Evolutionary conservation across 2,329 filamentous ascomycete genomes (phyloP), one percentile per base, ranked within the genome.

Genomic region (Curvularia verruculosa): DNA sequence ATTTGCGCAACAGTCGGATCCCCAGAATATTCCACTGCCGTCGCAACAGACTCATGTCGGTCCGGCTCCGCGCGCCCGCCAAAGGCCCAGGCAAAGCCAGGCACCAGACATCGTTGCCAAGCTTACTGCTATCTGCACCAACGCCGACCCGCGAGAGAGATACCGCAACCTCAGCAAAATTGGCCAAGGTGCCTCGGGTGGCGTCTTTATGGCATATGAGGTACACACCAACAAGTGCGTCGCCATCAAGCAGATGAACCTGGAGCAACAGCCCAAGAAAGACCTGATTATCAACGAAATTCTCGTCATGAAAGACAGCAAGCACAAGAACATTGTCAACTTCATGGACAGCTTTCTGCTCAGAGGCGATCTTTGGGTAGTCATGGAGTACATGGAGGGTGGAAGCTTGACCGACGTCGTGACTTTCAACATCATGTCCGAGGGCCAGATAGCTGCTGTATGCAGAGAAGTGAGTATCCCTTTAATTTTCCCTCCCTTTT

Each of bases 381-480:
- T 98, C 31, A 99, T 99, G 95, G 95, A 99, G 79, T 99, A 94
- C 72, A 99, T 99, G 95, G 94, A 99, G 77, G 95, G 95, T 58
- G 95, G 95, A 61, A 97, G 92, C 78, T 82, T 99, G 75, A 99
- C 95, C 10, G 95, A 99, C 77, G 95, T 99, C 52, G 95, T 99
- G 54, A 99, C 95, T 3, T 98, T 96, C 79, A 98, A 98, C 79
- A 96, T 98, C 72, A 98, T 99, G 95, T 94, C 90, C 7, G 95
- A 99, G 77, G 92, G 91, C 2, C 95, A 98, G 79, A 98, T 99
- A 72, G 93, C 95, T 9, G 92, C 93, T 2, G 94, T 99, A 19
- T 98, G 94, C 79, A 85, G 92, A 70, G 95, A 99, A 77, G 84
- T 86, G 72, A 69, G 80, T 73, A 7, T 9, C 24, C n/a, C 13